phyloP scores from a whole-genome alignment of 805 yeast genomes.

The Starmera amethionina region DNA sequence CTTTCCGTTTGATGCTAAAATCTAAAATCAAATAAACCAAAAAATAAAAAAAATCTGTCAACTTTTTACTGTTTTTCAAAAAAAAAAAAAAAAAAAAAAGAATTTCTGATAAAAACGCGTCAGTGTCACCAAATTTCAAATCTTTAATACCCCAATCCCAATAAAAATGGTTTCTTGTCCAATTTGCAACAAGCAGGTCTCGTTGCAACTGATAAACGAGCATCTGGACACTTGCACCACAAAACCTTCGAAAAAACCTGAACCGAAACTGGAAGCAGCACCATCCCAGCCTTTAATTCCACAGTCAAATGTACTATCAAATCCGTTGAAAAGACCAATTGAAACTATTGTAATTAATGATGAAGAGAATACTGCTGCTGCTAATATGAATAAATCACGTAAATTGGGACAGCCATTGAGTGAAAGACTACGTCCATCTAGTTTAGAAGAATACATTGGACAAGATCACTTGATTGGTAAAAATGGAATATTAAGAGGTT shows the following conservation, averaged over 20 bases:
- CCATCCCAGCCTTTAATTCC: not conserved
- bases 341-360: not conserved
- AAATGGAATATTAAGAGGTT: conserved; percentile 55
- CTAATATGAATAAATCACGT: not conserved
- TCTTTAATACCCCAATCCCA: no score
- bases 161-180: conserved; percentile 22
- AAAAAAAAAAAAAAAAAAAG: no score
- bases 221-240: conserved; percentile 17
- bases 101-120: not conserved
- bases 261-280: not conserved
- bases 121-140: not conserved
- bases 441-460: conserved; percentile 67
- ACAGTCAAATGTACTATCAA: no score
- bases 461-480: conserved; percentile 68
- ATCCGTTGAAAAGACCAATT: not conserved
- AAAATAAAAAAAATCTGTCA: no score
- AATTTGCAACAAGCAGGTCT: conserved; percentile 17
- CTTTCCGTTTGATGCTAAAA: no score
- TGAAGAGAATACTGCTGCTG: not conserved
- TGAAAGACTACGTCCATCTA: conserved; percentile 73
- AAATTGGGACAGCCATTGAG: conserved; percentile 40
- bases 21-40: no score
- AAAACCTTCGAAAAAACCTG: not conserved
- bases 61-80: no score
- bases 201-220: conserved; percentile 16